A percentile compares a stretch with the other conserved stretches of the same genome.
These are phyloP conservation scores for Nakaseomyces sp. DNA, from an alignment of 1,139 yeast species.

Conservation along the genomic window DNA sequence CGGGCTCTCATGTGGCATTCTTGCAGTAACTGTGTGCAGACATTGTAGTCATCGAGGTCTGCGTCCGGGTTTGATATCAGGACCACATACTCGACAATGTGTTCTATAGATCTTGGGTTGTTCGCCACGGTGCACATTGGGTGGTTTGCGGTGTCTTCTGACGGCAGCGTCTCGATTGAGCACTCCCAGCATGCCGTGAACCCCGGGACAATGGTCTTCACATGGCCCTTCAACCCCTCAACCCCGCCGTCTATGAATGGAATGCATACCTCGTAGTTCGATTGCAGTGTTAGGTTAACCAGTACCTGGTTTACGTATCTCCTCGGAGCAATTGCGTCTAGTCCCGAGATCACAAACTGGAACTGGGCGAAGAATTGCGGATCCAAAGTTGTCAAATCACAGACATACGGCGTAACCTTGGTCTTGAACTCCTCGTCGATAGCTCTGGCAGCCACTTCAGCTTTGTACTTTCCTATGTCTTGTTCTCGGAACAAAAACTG, in stretches of 20 bases:
- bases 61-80: slow-evolving; percentile 68
- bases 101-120: slow-evolving; percentile 89
- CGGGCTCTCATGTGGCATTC: slow-evolving; percentile 52
- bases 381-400: slow-evolving; percentile 65
- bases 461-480: slow-evolving; percentile 78
- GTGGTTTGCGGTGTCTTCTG: slow-evolving; percentile 47
- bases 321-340: slow-evolving; percentile 85
- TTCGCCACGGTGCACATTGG: slow-evolving; percentile 95
- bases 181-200: slow-evolving; percentile 90
- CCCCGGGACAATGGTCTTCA: slow-evolving; percentile 79
- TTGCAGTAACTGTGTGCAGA: slow-evolving; percentile 57
- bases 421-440: slow-evolving; percentile 36
- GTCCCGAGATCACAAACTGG: slow-evolving; percentile 71
- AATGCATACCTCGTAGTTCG: slow-evolving; percentile 48
- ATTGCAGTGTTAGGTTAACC: slow-evolving; percentile 48
- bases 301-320: slow-evolving; percentile 83
- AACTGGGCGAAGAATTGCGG: slow-evolving; percentile 60
- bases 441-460: slow-evolving; percentile 64
- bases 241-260: slow-evolving; percentile 95
- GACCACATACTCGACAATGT: slow-evolving; percentile 88
- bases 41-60: slow-evolving; percentile 64
- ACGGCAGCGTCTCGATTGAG: slow-evolving; percentile 60
- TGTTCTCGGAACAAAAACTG: slow-evolving; percentile 70
- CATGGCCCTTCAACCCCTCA: slow-evolving; percentile 90
- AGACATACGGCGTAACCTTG: slow-evolving; percentile 44